Percentiles rank a stretch among this genome's conserved stretches.
phyloP scores from a whole-genome alignment of 2,329 filamentous ascomycete genomes.

The Stromatinia cepivora region DNA sequence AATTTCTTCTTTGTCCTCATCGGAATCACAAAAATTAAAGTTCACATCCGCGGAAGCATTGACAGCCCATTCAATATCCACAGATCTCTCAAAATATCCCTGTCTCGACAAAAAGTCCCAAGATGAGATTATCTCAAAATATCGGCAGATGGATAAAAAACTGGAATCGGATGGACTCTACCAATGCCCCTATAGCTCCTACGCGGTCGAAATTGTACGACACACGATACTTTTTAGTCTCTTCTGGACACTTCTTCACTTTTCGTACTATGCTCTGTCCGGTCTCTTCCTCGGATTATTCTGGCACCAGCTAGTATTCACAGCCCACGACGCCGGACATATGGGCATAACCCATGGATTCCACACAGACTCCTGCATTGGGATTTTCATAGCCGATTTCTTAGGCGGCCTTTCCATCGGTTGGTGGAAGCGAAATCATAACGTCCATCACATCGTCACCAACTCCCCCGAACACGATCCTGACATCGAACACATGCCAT shows the following conservation, averaged over 20 bases:
- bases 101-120: conserved; percentile 72
- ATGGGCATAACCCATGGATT: conserved; percentile 96
- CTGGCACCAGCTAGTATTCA: conserved; percentile 95
- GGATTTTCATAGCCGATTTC: conserved; percentile 87
- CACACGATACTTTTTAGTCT: conserved; percentile 67
- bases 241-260: conserved; percentile 60
- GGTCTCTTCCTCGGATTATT: conserved; percentile 75
- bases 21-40: conserved; percentile 54
- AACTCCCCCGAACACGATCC: conserved; percentile 95
- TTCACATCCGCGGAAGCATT: conserved; percentile 66
- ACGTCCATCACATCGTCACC: conserved; percentile 94
- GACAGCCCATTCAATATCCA: conserved; percentile 71
- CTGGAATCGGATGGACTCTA: conserved; percentile 76
- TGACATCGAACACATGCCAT: conserved; percentile 87
- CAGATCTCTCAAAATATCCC: conserved; percentile 80
- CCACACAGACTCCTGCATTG: conserved; percentile 77
- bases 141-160: conserved; percentile 70
- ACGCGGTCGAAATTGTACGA: conserved; percentile 70
- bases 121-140: conserved; percentile 73
- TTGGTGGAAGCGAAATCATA: conserved; percentile 97
- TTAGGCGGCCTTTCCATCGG: conserved; percentile 85
- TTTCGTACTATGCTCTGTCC: conserved; percentile 66
- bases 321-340: conserved; percentile 91
- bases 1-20: conserved; percentile 59
- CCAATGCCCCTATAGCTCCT: conserved; percentile 78